These are phyloP conservation scores for Fusarium decemcellulare DNA, from an alignment of 2,329 filamentous ascomycete genomes.

Conservation along the genomic window DNA sequence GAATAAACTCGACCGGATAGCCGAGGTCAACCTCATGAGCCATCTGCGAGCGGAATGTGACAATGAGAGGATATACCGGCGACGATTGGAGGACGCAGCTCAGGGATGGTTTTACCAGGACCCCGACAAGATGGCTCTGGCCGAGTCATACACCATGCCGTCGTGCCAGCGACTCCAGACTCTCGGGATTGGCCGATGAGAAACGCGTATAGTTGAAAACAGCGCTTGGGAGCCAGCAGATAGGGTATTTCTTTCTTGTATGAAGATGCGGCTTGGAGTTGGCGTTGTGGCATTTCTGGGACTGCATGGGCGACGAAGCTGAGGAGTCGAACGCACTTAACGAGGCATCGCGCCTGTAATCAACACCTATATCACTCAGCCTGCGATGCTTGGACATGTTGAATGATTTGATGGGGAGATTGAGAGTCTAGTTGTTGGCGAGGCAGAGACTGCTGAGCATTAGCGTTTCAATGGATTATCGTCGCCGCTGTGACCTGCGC, in stretches of 20 bases:
- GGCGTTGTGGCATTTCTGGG: conserved; percentile 49
- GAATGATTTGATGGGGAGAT: conserved; percentile 4
- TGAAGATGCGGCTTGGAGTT: conserved; percentile 41
- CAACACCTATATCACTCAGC: conserved; percentile 30
- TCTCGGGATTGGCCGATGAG: conserved; percentile 52
- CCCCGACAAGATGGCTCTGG: conserved; percentile 81
- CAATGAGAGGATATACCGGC: conserved; percentile 75
- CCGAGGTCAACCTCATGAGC: conserved; percentile 81
- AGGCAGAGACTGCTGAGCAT: conserved; percentile 8
- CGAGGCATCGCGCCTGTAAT: conserved; percentile 35
- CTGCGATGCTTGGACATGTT: conserved; percentile 20
- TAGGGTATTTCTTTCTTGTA: conserved; percentile 40
- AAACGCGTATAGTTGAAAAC: conserved; percentile 7
- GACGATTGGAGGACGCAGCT: conserved; percentile 81
- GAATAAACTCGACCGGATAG: conserved; percentile 80
- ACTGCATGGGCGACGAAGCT: conserved; percentile 43
- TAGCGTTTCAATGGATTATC: not conserved
- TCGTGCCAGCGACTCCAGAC: conserved; percentile 66
- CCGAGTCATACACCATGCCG: conserved; percentile 67
- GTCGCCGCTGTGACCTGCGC: not conserved
- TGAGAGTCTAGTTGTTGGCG: not conserved
- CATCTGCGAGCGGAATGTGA: conserved; percentile 81
- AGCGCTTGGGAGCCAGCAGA: conserved; percentile 8
- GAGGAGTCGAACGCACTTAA: conserved; percentile 19
- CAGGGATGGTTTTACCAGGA: conserved; percentile 92